These are phyloP conservation scores for Iberis amara DNA, from an alignment of 441 rosid species.

Conservation along the genomic window DNA sequence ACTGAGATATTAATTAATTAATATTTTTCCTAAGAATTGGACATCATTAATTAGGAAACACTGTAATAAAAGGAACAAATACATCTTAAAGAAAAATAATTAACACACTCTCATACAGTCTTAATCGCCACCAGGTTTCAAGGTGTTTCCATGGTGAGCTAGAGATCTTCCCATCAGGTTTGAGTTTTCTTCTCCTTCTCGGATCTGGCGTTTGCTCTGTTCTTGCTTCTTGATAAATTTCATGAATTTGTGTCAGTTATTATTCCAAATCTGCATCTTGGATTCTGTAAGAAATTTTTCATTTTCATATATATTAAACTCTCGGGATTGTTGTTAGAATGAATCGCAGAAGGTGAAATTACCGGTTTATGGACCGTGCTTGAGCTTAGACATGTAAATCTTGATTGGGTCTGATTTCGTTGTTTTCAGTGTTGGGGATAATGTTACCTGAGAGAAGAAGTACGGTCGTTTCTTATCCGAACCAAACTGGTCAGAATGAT, in stretches of 20 bases:
- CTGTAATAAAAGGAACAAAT: constrained; percentile 11
- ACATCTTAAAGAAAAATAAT: background rate
- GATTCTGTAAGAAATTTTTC: constrained; percentile 2
- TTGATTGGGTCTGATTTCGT: constrained; percentile 14
- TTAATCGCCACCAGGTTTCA: constrained; percentile 6
- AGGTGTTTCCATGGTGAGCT: constrained; percentile 23
- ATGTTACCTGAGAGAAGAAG: constrained; percentile 50
- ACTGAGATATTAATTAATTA: background rate
- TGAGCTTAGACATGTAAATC: constrained; percentile 9
- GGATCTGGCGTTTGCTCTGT: constrained; percentile 3
- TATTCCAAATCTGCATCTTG: constrained; percentile 29
- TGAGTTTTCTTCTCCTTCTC: background rate
- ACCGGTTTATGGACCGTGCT: too few relatives aligned
- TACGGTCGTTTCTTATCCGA: constrained; percentile 29
- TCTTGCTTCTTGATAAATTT: background rate
- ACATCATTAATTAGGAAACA: too few relatives aligned
- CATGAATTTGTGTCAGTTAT: background rate
- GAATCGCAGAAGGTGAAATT: too few relatives aligned
- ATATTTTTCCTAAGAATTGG: too few relatives aligned
- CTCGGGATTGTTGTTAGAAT: too few relatives aligned
- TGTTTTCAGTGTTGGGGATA: constrained; percentile 21
- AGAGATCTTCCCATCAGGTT: constrained; percentile 30
- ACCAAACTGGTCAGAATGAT: constrained; percentile 35
- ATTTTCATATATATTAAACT: background rate
- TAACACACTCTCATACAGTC: background rate